Percentiles rank a stretch among this genome's conserved stretches.
phyloP scores from a whole-genome alignment of 805 yeast genomes.

The Candida methanosorbosa region DNA sequence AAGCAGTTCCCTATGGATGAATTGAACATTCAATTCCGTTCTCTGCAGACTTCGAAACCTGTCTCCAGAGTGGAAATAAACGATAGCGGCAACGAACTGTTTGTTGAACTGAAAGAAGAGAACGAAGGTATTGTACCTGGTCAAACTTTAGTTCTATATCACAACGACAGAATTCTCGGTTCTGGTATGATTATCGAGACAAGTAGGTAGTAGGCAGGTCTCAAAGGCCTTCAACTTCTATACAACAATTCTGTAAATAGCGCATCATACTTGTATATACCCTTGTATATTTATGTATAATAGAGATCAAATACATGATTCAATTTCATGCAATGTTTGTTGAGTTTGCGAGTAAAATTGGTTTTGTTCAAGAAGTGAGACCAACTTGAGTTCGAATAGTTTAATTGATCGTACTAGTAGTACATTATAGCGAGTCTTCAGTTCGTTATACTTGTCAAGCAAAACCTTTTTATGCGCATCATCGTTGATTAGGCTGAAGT shows the following conservation, averaged over 20 bases:
- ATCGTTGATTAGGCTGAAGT: no score
- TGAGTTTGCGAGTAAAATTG: no score
- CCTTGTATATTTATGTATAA: no score
- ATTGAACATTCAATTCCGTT: constrained; percentile 56
- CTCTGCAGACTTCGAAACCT: constrained; percentile 66
- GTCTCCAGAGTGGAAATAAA: constrained; percentile 16
- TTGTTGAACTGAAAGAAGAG: constrained; percentile 31
- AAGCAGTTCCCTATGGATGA: constrained; percentile 9
- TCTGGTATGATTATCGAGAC: constrained; percentile 41
- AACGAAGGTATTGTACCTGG: constrained; percentile 85
- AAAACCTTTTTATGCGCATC: no score
- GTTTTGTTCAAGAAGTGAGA: constrained; percentile 12
- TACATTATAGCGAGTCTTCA: no score
- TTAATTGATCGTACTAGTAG: constrained; percentile 10
- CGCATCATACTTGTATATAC: no score
- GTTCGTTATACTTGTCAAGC: no score
- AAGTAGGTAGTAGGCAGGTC: no score
- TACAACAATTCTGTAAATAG: no score
- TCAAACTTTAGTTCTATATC: constrained; percentile 71
- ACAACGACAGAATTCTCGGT: constrained; percentile 61
- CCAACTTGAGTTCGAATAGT: constrained; percentile 9
- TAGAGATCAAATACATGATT: no score
- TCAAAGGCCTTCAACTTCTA: no score
- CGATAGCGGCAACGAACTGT: constrained; percentile 9
- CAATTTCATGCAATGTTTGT: no score